Evolutionary conservation across 2,329 filamentous ascomycete species (phyloP).

Genomic region (Claviceps arundinis): DNA sequence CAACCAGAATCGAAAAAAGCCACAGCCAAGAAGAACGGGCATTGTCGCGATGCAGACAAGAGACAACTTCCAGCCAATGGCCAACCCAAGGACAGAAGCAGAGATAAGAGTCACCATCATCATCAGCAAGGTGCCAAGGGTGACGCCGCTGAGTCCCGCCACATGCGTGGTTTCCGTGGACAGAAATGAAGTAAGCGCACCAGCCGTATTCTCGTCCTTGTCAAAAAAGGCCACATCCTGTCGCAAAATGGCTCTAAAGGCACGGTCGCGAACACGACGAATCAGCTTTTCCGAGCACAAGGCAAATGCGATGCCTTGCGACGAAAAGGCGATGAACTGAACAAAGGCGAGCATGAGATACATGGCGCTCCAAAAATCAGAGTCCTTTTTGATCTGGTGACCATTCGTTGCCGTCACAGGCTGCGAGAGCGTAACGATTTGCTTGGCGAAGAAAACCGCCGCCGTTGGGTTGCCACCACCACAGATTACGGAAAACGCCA

Average conservation of each 20-base stretch:
- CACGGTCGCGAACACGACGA: constrained; percentile 65
- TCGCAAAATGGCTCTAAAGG: constrained; percentile 78
- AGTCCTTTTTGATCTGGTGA: constrained; percentile 48
- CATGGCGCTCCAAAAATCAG: constrained; percentile 82
- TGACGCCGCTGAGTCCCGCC: constrained; percentile 75
- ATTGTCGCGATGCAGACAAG: constrained; percentile 70
- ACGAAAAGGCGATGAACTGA: constrained; percentile 53
- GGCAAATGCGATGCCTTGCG: constrained; percentile 64
- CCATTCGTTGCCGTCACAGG: constrained; percentile 36
- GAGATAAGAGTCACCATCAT: constrained; percentile 68
- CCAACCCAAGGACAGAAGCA: constrained; percentile 55
- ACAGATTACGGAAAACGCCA: constrained; percentile 62
- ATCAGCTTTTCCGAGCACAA: constrained; percentile 78
- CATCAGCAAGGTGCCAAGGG: constrained; percentile 73
- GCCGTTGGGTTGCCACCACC: constrained; percentile 64
- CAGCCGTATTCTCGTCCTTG: constrained; percentile 74
- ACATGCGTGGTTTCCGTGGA: constrained; percentile 83
- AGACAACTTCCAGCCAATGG: constrained; percentile 77
- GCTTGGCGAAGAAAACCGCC: constrained; percentile 73
- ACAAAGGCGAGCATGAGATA: constrained; percentile 72
- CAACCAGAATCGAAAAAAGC: constrained; percentile 82
- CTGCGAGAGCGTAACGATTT: constrained; percentile 57
- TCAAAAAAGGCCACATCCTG: constrained; percentile 94
- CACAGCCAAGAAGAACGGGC: constrained; percentile 63
- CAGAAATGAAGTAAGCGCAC: constrained; percentile 76